phyloP scores from a whole-genome alignment of 2,329 filamentous ascomycete species.

The Pyrenochaeta sp. region DNA sequence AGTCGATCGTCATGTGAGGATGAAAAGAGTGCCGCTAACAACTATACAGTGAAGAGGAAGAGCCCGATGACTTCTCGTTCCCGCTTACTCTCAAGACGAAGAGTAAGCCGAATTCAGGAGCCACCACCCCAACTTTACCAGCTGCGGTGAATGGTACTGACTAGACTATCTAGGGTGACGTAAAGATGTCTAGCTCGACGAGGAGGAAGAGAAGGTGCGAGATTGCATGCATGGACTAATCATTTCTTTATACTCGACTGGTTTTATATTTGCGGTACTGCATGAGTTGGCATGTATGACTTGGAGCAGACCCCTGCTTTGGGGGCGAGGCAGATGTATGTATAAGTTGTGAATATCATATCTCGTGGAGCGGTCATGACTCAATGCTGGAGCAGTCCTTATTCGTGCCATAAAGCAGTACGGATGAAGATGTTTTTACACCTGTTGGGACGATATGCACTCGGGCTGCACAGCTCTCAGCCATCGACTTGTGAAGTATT shows the following conservation, averaged over 20 bases:
- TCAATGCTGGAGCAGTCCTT: too few species aligned
- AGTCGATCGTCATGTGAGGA: conserved; percentile 57
- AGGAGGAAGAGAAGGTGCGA: conserved; percentile 1
- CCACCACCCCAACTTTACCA: conserved; percentile 38
- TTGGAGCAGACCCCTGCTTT: background rate
- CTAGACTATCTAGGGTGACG: conserved; percentile 15
- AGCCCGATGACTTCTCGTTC: conserved; percentile 79
- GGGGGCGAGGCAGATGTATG: background rate
- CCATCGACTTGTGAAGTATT: background rate
- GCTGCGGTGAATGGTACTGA: conserved; percentile 40
- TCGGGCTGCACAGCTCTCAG: background rate
- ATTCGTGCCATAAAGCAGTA: too few species aligned
- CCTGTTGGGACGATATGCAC: too few species aligned
- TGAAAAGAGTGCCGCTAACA: conserved; percentile 38
- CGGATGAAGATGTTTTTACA: background rate
- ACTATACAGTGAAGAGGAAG: conserved; percentile 75
- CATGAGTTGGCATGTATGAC: conserved; percentile 4
- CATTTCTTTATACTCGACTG: conserved; percentile 1
- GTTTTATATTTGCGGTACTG: conserved; percentile 9
- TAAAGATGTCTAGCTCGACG: background rate
- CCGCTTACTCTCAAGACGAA: conserved; percentile 70
- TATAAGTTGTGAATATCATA: conserved; percentile 5
- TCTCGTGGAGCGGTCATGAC: background rate
- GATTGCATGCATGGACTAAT: conserved; percentile 20
- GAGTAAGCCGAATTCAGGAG: conserved; percentile 46